Evolutionary conservation across 306 rosid genomes (phyloP), one percentile per base, ranked within the genome.

Genomic region (Ceratonia siliqua): DNA sequence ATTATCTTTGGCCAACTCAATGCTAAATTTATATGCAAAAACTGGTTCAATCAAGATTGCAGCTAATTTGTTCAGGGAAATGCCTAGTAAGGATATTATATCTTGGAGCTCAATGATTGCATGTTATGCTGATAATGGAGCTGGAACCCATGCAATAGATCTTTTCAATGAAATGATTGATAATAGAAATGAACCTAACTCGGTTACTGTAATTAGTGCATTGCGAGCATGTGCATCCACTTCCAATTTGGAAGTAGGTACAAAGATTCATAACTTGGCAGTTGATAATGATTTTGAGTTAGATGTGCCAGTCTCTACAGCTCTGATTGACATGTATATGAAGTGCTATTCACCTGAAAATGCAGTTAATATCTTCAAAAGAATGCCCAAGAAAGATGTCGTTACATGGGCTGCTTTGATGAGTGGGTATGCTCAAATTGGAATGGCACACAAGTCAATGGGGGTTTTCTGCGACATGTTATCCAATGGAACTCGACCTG

Each of bases 101-200:
- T 87, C 98, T 35, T 90, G 98, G 93, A 90, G 95, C 86, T 82
- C 97, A 55, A 87, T 93, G 89, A 70, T 93, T 63, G 91, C 95
- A 3, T 93, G 93, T 75, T 83, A 81, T 83, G 82, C 93, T 46
- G 87, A 83, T 38, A 89, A 90, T 41, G 93, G 91, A 53, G 83
- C 72, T 43, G 87, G 76, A 76, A 61, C 75, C 35, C 43, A 70
- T 49, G 93, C 96, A 22, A 39, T 91, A 48, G 69, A 78, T 70
- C 77, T 85, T 70, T 89, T 89, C 81, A 64, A 75, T 38, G 81
- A 89, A 82, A 93, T 93, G 97, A 69, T 83, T 57, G 78, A 87
- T 64, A 63, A 39, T 58, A 66, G 77, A 79, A 52, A 89, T 27
- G 83, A 87, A 73, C 89, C 89, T 17, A 91, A 85, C 79, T 52